These are phyloP conservation scores for Beauveria pseudobassiana DNA, from an alignment of 2,329 filamentous ascomycete genomes.

Conservation along the genomic window DNA sequence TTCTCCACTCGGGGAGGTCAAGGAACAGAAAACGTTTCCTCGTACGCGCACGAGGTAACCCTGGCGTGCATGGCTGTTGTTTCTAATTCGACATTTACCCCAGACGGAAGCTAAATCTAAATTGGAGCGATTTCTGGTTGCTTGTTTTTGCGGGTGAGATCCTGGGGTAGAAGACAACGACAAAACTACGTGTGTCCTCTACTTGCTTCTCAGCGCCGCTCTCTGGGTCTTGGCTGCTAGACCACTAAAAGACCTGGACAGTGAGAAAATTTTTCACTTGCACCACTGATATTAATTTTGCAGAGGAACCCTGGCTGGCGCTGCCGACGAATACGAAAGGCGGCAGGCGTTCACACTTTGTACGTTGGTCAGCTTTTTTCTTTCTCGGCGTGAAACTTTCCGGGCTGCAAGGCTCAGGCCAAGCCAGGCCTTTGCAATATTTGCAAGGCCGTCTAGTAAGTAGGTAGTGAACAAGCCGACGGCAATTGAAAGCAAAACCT, in stretches of 20 bases:
- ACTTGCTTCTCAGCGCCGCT: neutral
- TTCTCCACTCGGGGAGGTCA: neutral
- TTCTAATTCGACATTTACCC: slow-evolving; percentile 4
- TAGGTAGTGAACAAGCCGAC: neutral
- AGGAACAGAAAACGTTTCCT: neutral
- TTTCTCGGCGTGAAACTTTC: neutral
- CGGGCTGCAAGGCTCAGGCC: neutral
- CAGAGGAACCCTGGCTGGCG: neutral
- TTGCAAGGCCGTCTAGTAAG: neutral
- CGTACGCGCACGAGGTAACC: neutral
- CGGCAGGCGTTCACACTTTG: too few species aligned
- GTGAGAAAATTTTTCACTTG: neutral
- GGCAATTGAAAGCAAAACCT: neutral
- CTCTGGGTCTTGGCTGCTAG: neutral
- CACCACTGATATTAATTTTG: neutral
- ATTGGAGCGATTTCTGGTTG: neutral
- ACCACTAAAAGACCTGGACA: neutral
- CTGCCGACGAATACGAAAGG: too few species aligned
- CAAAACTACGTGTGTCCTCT: neutral
- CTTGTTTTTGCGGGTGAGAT: slow-evolving; percentile 8
- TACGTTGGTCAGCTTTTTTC: neutral
- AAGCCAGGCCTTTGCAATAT: too few species aligned
- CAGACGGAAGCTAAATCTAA: slow-evolving; percentile 12
- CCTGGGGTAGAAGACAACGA: slow-evolving; percentile 7
- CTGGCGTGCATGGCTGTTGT: neutral